Conservation (phyloP, 352 stramenopile species). For the Phytophthora litchii region DNA sequence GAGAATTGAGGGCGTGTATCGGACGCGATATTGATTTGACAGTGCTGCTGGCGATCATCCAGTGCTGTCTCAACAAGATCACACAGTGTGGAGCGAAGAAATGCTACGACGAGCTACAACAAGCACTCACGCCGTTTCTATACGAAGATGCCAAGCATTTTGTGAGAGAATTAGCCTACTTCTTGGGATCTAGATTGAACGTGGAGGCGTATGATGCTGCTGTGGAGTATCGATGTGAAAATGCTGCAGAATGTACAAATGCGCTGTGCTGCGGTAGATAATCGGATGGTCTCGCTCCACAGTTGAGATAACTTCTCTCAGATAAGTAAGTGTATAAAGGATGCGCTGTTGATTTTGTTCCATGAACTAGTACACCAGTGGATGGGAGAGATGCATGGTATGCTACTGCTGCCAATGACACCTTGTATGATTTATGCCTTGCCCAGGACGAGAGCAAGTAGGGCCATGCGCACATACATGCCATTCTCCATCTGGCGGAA, state of each 20-base stretch:
- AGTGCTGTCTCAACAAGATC: conserved; percentile 65
- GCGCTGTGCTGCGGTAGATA: conserved; percentile 42
- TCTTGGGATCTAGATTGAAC: conserved; percentile 71
- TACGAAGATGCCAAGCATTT: conserved; percentile 65
- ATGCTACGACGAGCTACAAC: conserved; percentile 52
- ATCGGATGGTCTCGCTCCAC: neutral
- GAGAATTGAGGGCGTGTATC: conserved; percentile 73
- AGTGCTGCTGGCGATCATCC: conserved; percentile 67
- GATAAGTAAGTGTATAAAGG: conserved; percentile 28
- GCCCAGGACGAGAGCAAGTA: conserved; percentile 94
- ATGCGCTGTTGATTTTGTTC: conserved; percentile 17
- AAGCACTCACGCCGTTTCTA: conserved; percentile 65
- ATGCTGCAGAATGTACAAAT: conserved; percentile 42
- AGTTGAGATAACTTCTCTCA: no score
- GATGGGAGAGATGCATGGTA: neutral
- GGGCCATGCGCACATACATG: conserved; percentile 99
- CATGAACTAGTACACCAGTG: conserved; percentile 20
- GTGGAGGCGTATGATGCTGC: conserved; percentile 68
- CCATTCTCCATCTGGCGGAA: conserved; percentile 98
- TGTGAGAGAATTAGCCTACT: conserved; percentile 66
- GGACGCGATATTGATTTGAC: conserved; percentile 70
- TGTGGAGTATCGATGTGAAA: conserved; percentile 68
- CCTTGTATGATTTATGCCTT: conserved; percentile 56
- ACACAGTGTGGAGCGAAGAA: conserved; percentile 36
- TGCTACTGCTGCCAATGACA: conserved; percentile 9